Conservation (phyloP, 1,284 basidiomycete species). For the Ceraceosorus bombacis region DNA sequence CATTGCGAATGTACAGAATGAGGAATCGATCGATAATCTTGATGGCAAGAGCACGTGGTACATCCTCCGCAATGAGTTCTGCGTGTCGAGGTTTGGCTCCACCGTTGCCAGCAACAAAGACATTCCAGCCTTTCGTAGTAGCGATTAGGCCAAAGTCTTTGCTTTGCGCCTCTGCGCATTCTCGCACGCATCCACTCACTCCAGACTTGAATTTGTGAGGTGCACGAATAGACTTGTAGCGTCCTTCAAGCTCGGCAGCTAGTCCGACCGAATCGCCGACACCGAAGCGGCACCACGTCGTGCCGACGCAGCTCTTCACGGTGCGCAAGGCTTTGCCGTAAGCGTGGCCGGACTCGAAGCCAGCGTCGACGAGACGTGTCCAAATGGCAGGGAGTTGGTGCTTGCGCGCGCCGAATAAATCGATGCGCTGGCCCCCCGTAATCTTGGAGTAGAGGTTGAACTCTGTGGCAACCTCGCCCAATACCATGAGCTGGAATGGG, state of each 20-base stretch:
- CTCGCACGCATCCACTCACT: conserved; percentile 58
- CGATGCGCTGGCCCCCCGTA: conserved; percentile 58
- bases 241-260: conserved; percentile 64
- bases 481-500: conserved; percentile 61
- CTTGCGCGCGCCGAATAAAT: conserved; percentile 67
- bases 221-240: conserved; percentile 63
- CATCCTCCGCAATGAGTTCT: conserved; percentile 53
- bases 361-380: conserved; percentile 61
- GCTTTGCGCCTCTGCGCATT: conserved; percentile 59
- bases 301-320: conserved; percentile 59
- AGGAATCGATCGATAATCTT: conserved; percentile 65
- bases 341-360: conserved; percentile 69
- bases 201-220: conserved; percentile 72
- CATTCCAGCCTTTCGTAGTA: conserved; percentile 58
- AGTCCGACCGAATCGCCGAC: conserved; percentile 68
- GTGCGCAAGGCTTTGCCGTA: conserved; percentile 61
- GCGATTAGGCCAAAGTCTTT: conserved; percentile 73
- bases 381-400: conserved; percentile 69
- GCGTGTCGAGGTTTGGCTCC: conserved; percentile 62
- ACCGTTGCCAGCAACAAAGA: conserved; percentile 68
- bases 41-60: conserved; percentile 50
- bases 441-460: conserved; percentile 57
- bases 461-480: conserved; percentile 65
- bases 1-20: conserved; percentile 64
- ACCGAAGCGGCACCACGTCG: conserved; percentile 66